Evolutionary conservation across 23 red algal species (phyloP).

Genomic region (Gracilaria caudata): DNA sequence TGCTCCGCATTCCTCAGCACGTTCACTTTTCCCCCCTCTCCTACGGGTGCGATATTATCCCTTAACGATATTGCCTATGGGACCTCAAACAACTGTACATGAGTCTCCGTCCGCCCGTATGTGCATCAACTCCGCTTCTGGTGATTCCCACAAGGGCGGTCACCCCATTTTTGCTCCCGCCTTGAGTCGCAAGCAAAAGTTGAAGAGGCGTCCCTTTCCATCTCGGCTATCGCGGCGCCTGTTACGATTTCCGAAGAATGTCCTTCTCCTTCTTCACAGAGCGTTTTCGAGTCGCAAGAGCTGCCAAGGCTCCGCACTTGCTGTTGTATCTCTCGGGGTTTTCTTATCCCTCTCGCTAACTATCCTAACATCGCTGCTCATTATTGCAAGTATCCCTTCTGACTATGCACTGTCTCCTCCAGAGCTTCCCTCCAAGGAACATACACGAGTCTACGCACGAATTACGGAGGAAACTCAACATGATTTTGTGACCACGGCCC

Average conservation of each 20-base stretch:
- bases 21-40: not conserved
- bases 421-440: not conserved
- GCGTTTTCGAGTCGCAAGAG: not conserved
- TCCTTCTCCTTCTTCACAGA: not conserved
- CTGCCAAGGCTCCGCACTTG: not conserved
- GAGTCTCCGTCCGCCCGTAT: slow-evolving; percentile 6
- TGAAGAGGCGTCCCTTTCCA: not conserved
- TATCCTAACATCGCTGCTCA: not conserved
- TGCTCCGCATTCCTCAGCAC: not conserved
- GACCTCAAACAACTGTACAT: not conserved
- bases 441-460: not conserved
- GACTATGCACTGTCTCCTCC: not conserved
- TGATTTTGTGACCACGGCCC: not conserved
- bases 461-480: not conserved
- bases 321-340: slow-evolving; percentile 17
- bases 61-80: slow-evolving; percentile 1
- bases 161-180: not conserved
- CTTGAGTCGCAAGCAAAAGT: not conserved
- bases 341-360: slow-evolving; percentile 34
- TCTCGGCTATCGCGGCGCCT: slow-evolving; percentile 6
- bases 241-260: slow-evolving; percentile 13
- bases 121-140: not conserved
- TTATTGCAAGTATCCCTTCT: not conserved
- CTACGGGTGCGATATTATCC: not conserved
- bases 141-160: not conserved